Percentiles rank a stretch among this genome's conserved stretches.
phyloP scores from a whole-genome alignment of 2,329 filamentous ascomycete species.

The Penicillium sp. region DNA sequence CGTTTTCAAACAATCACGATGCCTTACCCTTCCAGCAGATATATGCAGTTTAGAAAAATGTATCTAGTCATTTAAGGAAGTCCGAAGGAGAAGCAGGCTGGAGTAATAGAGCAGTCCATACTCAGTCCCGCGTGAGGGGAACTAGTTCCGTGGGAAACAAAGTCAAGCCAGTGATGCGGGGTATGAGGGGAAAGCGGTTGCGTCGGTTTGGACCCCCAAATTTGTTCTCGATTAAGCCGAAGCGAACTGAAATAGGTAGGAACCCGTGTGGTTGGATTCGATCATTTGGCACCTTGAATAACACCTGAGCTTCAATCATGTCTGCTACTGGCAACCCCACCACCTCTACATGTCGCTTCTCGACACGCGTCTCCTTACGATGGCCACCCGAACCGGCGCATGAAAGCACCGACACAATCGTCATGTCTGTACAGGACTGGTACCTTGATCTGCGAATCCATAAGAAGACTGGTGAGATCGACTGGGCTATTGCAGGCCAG shows the following conservation, averaged over 20 bases:
- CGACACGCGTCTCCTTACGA: constrained; percentile 40
- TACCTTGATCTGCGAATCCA: constrained; percentile 41
- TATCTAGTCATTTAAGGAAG: too few species aligned
- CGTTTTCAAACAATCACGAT: too few species aligned
- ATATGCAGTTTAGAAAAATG: too few species aligned
- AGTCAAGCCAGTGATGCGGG: constrained; percentile 12
- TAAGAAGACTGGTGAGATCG: constrained; percentile 29
- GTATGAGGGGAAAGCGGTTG: constrained; percentile 15
- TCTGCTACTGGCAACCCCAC: constrained; percentile 2
- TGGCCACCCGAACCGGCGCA: constrained; percentile 38
- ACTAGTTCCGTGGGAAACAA: not conserved
- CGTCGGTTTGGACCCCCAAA: not conserved
- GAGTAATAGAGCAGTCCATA: too few species aligned
- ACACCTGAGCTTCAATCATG: constrained; percentile 3
- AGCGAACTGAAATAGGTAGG: not conserved
- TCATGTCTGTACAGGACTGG: constrained; percentile 40
- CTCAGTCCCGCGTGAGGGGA: not conserved
- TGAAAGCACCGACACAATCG: constrained; percentile 41
- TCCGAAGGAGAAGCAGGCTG: too few species aligned
- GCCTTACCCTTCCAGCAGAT: too few species aligned
- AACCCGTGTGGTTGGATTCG: too few species aligned
- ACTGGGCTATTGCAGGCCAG: constrained; percentile 43
- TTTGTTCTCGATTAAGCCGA: constrained; percentile 14
- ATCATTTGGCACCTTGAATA: too few species aligned
- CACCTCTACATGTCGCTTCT: constrained; percentile 21